These are phyloP conservation scores for Verticillium klebahnii DNA, from an alignment of 2,329 filamentous ascomycete genomes.

Conservation along the genomic window DNA sequence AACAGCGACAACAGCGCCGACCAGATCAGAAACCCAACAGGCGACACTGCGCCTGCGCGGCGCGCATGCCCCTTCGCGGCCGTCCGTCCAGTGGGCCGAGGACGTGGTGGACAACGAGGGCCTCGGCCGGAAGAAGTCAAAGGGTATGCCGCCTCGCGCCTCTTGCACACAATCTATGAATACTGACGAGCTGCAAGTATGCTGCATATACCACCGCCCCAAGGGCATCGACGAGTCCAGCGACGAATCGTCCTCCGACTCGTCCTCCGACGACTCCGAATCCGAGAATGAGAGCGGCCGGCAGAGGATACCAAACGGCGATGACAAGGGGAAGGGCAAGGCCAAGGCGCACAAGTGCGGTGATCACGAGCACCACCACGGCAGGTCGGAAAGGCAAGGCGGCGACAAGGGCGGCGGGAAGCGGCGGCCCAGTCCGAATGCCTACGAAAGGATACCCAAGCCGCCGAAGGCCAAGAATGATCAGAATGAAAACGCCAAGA, in stretches of 20 bases:
- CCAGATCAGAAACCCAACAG: slow-evolving; percentile 20
- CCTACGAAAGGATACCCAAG: slow-evolving; percentile 70
- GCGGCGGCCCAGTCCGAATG: slow-evolving; percentile 66
- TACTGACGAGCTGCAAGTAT: slow-evolving; percentile 55
- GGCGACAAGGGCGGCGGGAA: slow-evolving; percentile 33
- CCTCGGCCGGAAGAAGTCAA: slow-evolving; percentile 87
- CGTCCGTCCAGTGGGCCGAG: slow-evolving; percentile 86
- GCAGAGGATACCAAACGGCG: slow-evolving; percentile 18
- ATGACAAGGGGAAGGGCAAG: slow-evolving; percentile 27
- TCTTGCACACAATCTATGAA: neutral
- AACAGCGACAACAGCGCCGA: slow-evolving; percentile 25
- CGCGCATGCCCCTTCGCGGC: slow-evolving; percentile 36
- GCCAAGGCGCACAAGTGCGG: slow-evolving; percentile 34
- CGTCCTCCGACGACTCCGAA: slow-evolving; percentile 45
- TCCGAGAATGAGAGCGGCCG: slow-evolving; percentile 33
- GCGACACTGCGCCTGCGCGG: slow-evolving; percentile 50
- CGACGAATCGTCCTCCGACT: slow-evolving; percentile 57
- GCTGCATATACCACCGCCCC: slow-evolving; percentile 95
- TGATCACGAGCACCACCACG: slow-evolving; percentile 27
- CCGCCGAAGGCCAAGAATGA: slow-evolving; percentile 28
- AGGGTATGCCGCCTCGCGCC: slow-evolving; percentile 53
- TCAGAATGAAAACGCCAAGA: neutral
- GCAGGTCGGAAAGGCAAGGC: slow-evolving; percentile 14
- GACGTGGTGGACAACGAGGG: slow-evolving; percentile 95
- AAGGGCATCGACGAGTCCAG: slow-evolving; percentile 79